These are phyloP conservation scores for Fusarium neocosmosporiellum DNA, from an alignment of 2,329 filamentous ascomycete genomes.

Conservation along the genomic window DNA sequence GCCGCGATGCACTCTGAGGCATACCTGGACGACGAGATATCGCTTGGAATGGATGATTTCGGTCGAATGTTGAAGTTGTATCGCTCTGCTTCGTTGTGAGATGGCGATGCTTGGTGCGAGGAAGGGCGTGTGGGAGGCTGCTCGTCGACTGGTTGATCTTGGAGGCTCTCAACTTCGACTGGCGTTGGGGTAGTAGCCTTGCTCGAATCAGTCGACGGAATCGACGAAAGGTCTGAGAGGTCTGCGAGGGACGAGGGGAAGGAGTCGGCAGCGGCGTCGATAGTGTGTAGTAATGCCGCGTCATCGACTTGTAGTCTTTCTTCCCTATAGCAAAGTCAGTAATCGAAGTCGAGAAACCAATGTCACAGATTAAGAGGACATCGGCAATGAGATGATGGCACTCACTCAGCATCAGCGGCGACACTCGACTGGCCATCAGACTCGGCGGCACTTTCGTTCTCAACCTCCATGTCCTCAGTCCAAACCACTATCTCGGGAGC, in stretches of 20 bases:
- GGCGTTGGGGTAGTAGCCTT: slow-evolving; percentile 74
- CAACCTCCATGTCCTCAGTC: slow-evolving; percentile 54
- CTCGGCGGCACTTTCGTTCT: slow-evolving; percentile 31
- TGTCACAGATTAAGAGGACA: not conserved
- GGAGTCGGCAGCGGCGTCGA: slow-evolving; percentile 50
- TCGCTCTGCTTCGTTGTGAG: slow-evolving; percentile 48
- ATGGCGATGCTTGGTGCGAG: slow-evolving; percentile 38
- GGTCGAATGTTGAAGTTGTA: slow-evolving; percentile 71
- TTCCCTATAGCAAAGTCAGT: slow-evolving; percentile 34
- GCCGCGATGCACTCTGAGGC: slow-evolving; percentile 92
- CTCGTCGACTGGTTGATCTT: slow-evolving; percentile 35
- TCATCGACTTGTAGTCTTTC: slow-evolving; percentile 34
- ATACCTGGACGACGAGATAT: slow-evolving; percentile 79
- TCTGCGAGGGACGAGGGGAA: slow-evolving; percentile 68
- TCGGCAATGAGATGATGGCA: slow-evolving; percentile 11
- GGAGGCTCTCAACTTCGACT: slow-evolving; percentile 54
- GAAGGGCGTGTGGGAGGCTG: slow-evolving; percentile 25
- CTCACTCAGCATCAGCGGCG: slow-evolving; percentile 44
- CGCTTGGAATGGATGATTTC: slow-evolving; percentile 84
- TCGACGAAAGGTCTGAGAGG: slow-evolving; percentile 66
- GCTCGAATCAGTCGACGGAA: slow-evolving; percentile 67
- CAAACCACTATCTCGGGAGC: slow-evolving; percentile 59
- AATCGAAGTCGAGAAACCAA: slow-evolving; percentile 3
- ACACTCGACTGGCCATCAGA: slow-evolving; percentile 39
- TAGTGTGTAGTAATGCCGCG: slow-evolving; percentile 22